Base-by-base conservation (phyloP, 2,329 filamentous ascomycete species). In the Aspergillus arachidicola region DNA sequence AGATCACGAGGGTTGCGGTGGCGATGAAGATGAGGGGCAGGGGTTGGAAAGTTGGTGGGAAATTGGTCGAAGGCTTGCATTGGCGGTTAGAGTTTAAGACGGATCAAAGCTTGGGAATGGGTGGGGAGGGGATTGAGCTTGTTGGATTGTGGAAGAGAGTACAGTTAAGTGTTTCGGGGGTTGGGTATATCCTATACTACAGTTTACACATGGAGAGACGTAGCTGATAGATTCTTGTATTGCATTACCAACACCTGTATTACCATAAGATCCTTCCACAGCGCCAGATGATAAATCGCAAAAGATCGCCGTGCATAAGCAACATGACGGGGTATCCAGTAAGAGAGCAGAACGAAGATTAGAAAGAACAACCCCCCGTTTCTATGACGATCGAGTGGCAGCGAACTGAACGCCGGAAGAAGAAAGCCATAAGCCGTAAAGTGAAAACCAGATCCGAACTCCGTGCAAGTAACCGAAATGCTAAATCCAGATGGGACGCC, bases 111-210 rank as follows among this genome's bases (percentile, higher is more conserved):
- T 76, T 79, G 65, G 81, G 26, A 6, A 6, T 86, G 11, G 93
- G 97, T 77, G 84, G 97, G 76, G 93, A 95, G 72, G 92, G 91
- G 4, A 94, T 97, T 60, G 83, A 86, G 67, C 93, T 97, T 81
- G 84, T 96, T 21, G 93, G 91, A 64, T 96, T 97, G 93, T 96
- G 87, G 85, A 85, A 79, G 75, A 68, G 76, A 59, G 59, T 81
- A n/a, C 60, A 66, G 14, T 48, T 75, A 5, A 5, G 14, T 12
- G 34, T 2, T 14, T 5, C 4, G 12, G 1, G 2, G 34, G 10
- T 12, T 4, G 11, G 6, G 16, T 16, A 6, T 36, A 16, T 6
- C 16, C 16, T 36, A 36, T 36, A 36, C 34, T 36, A 36, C 14
- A 3, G 5, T 6, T 36, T 41, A 26, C 51, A 57, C 26, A 63